Base-by-base conservation (phyloP, 768 basidiomycete genomes). In the Rhodotorula sphaerocarpa region DNA sequence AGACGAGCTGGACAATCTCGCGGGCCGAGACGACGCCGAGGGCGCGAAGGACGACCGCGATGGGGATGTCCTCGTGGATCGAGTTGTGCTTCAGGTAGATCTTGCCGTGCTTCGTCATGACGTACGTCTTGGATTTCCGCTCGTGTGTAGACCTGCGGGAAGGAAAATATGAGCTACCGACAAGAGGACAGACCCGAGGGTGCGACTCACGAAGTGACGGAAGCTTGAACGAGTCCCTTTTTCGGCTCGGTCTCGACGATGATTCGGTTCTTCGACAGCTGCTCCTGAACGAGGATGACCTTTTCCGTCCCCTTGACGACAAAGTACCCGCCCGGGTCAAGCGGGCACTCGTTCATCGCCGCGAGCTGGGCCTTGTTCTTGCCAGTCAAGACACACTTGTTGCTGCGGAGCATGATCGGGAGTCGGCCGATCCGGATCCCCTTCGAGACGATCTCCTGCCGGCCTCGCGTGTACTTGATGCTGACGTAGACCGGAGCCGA, bases 261-360 rank as follows among this genome's bases (percentile, higher is more conserved):
- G 73, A 99, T 99, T 45, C 95, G 83, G 75, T 99, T 97, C 80
- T 97, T 97, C 80, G 89, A 92, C 73, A 97, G 77, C 77, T 99
- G 95, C 74, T 97, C 95, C 75, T 99, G 95, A 11, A 99, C 93
- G 65, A 99, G 79, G 70, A 99, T 99, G 71, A 99, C 95, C 77
- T 97, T 99, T 77, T 99, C 93, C 46, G 93, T 99, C 42, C 93
- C 93, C 76, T 92, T 96, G 55, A 99, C 95, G 61, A 99, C 86
- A 75, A 99, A 99, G 75, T 97, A 97, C 6, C 95, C 95, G n/a
- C 95, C 95, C 16, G 95, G 93, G 77, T 99, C 95, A 61, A 97
- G 80, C 5, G 95, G 95, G 75, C 95, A 99, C 76, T 99, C 95
- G 16, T 82, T 84, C 90, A 96, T 92, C 43, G 83, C 80, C n/a